Evolutionary conservation across 306 rosid species (phyloP).

Genomic region (Alnus glutinosa): DNA sequence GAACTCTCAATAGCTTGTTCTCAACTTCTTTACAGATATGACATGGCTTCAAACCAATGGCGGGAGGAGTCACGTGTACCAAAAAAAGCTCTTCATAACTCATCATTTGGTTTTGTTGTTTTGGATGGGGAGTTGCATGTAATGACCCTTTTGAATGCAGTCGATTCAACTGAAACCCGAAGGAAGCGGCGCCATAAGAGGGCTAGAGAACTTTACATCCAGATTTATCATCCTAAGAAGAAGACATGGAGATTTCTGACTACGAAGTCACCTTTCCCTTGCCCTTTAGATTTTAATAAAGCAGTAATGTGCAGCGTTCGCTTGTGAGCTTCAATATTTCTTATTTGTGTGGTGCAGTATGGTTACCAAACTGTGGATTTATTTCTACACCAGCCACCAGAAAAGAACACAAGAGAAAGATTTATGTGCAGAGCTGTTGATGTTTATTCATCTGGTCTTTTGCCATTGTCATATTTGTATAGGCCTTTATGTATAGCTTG

Average conservation of each 20-base stretch:
- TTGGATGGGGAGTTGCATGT: conserved; percentile 63
- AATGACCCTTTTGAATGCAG: conserved; percentile 44
- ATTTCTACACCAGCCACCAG: neutral
- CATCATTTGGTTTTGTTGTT: conserved; percentile 60
- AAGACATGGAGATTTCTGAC: conserved; percentile 70
- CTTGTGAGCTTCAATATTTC: conserved; percentile 42
- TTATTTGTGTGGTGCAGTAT: conserved; percentile 25
- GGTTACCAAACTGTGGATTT: conserved; percentile 19
- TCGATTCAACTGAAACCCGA: conserved; percentile 38
- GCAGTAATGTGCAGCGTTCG: conserved; percentile 66
- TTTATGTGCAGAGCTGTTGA: neutral
- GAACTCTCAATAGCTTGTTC: neutral
- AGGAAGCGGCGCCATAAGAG: conserved; percentile 58
- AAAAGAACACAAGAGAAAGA: neutral
- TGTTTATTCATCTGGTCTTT: neutral
- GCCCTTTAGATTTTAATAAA: conserved; percentile 50
- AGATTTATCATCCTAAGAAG: conserved; percentile 73
- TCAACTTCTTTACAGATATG: conserved; percentile 55
- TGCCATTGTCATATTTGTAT: neutral
- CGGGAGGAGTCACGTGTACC: conserved; percentile 65
- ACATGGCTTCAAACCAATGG: conserved; percentile 72
- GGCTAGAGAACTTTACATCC: conserved; percentile 60
- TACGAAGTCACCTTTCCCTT: conserved; percentile 63
- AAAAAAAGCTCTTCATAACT: conserved; percentile 42
- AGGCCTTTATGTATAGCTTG: neutral